Evolutionary conservation across 805 yeast species (phyloP).

Genomic region (Candida vaughaniae): DNA sequence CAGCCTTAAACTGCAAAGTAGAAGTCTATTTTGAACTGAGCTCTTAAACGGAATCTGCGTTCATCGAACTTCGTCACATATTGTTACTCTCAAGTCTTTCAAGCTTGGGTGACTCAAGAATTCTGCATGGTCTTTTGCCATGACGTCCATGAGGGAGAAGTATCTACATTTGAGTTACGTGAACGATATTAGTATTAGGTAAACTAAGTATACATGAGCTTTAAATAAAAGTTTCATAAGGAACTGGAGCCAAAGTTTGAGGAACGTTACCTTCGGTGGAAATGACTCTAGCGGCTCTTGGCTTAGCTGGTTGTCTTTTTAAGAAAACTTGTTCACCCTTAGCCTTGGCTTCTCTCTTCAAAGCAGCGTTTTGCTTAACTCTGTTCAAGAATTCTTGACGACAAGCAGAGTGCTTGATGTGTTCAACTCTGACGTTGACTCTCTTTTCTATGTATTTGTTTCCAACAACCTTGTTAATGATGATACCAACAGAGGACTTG

Average conservation of each 20-base stretch:
- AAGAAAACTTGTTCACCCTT: slow-evolving; percentile 86
- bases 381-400: slow-evolving; percentile 98
- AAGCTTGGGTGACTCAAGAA: too few relatives aligned
- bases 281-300: slow-evolving; percentile 90
- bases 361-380: slow-evolving; percentile 95
- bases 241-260: slow-evolving; percentile 97
- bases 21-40: too few relatives aligned
- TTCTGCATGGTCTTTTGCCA: too few relatives aligned
- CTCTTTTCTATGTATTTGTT: slow-evolving; percentile 99
- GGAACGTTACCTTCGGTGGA: slow-evolving; percentile 82
- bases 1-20: too few relatives aligned
- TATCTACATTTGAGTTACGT: slow-evolving; percentile 1
- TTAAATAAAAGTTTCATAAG: slow-evolving; percentile 99
- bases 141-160: too few relatives aligned
- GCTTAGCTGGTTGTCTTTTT: slow-evolving; percentile 98
- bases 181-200: slow-evolving; percentile 13
- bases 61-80: too few relatives aligned
- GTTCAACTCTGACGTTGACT: slow-evolving; percentile 97
- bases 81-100: too few relatives aligned
- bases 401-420: slow-evolving; percentile 99
- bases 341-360: slow-evolving; percentile 91
- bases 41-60: too few relatives aligned
- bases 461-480: slow-evolving; percentile 97
- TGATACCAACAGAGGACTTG: slow-evolving; percentile 97
- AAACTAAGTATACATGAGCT: slow-evolving; percentile 12